Base-by-base conservation (phyloP, 108 stramenopile genomes). In the Cylindrotheca fusiformis region DNA sequence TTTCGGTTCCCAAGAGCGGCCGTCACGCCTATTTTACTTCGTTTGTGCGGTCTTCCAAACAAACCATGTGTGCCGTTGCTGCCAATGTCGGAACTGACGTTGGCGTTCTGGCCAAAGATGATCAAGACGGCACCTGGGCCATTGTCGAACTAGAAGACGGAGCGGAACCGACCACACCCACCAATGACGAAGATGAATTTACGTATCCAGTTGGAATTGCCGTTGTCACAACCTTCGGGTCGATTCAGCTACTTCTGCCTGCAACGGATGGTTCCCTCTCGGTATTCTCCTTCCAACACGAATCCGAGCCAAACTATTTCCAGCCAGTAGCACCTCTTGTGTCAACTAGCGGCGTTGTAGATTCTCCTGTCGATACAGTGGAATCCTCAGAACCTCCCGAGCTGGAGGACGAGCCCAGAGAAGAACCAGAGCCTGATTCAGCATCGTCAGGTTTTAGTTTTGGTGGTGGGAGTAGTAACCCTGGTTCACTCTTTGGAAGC, bases 131-230 rank as follows among this genome's bases (percentile, higher is more conserved):
- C 18, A 55, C 56, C 19, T 93, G 86, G 86, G 51, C 56, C 3
- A 22, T 79, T 8, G 57, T 87, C 8, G 93, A 94, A 45, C 63
- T 94, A 33, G 73, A 77, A 64, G 93, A 94, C 56, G 93, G 89
- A 29, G 56, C 53, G 32, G 61, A 68, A 30, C 81, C 83, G 32
- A 61, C 74, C 8, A 79, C 84, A 54, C 89, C 93, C 2, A 82
- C 86, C 26, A 67, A 80, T 53, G 93, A 81, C 10, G 89, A 90
- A n/a, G 89, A 94, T 60, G 89, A 90, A 67, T 94, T 80, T 62
- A 64, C 76, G 8, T 87, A 71, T 76, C 80, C 82, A 22, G 66
- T 78, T 33, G 93, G 93, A 25, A 30, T 91, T 67, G 71, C 56
- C 6, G 71, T 77, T 28, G 69, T 85, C 17, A 52, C 75, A n/a